These are phyloP conservation scores for Raffaelea ambrosiae DNA, from an alignment of 2,329 filamentous ascomycete genomes.

Conservation along the genomic window DNA sequence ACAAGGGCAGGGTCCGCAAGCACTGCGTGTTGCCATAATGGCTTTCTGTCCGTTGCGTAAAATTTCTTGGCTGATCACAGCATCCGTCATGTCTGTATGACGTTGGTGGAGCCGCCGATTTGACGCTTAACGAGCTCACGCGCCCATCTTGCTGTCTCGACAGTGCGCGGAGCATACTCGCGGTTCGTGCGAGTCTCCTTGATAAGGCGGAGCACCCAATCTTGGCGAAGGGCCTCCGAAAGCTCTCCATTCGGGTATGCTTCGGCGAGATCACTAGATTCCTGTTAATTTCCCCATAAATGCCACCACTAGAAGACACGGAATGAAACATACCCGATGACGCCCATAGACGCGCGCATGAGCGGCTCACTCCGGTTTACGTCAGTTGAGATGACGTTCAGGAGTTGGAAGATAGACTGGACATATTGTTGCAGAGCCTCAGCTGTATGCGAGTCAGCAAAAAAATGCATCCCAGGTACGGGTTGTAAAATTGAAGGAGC, in stretches of 20 bases:
- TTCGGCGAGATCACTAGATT: slow-evolving; percentile 75
- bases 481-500: not conserved
- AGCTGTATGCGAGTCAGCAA: slow-evolving; percentile 39
- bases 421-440: slow-evolving; percentile 68
- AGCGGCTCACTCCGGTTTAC: slow-evolving; percentile 84
- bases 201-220: slow-evolving; percentile 84
- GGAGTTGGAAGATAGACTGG: slow-evolving; percentile 76
- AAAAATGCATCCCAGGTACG: too few relatives aligned
- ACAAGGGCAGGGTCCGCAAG: too few relatives aligned
- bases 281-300: not conserved
- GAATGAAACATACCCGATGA: slow-evolving; percentile 67
- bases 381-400: slow-evolving; percentile 73
- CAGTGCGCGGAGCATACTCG: slow-evolving; percentile 75
- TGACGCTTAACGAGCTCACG: slow-evolving; percentile 97
- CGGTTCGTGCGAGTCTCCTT: slow-evolving; percentile 86
- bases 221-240: slow-evolving; percentile 73
- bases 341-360: slow-evolving; percentile 91
- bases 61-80: too few relatives aligned
- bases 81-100: slow-evolving; percentile 39
- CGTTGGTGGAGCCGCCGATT: slow-evolving; percentile 42
- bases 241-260: slow-evolving; percentile 89
- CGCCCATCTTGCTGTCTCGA: slow-evolving; percentile 94
- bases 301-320: slow-evolving; percentile 2
- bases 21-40: not conserved
- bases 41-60: slow-evolving; percentile 4